Conservation (phyloP, 495 filamentous ascomycete species). For the Daldinia decipiens region DNA sequence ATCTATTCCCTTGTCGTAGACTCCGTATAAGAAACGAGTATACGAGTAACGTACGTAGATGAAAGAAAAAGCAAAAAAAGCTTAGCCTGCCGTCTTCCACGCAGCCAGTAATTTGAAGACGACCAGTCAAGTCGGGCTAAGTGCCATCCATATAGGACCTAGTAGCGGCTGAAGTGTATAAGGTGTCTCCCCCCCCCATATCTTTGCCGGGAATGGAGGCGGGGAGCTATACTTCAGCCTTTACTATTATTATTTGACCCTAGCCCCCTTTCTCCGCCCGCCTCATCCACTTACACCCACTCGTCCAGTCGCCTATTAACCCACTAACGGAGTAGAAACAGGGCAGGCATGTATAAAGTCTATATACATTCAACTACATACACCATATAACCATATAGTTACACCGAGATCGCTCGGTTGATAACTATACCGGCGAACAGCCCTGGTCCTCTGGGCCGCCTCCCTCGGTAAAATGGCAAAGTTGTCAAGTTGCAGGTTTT, state of each 20-base stretch:
- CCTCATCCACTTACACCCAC: background rate
- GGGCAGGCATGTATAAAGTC: background rate
- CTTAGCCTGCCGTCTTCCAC: constrained; percentile 17
- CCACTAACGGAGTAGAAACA: background rate
- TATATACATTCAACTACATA: background rate
- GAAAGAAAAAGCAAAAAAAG: background rate
- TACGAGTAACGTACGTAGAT: background rate
- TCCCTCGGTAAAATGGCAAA: constrained; percentile 36
- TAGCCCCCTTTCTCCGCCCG: constrained; percentile 7
- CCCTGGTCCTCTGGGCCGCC: constrained; percentile 7
- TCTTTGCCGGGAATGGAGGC: constrained; percentile 26
- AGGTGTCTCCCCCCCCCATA: background rate
- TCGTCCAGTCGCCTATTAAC: background rate
- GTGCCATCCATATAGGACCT: background rate
- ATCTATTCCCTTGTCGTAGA: background rate
- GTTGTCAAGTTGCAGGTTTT: background rate
- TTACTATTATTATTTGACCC: constrained; percentile 15
- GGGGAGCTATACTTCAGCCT: constrained; percentile 26
- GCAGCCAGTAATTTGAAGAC: constrained; percentile 7
- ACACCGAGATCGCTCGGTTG: constrained; percentile 35
- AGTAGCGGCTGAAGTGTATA: constrained; percentile 36
- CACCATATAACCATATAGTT: background rate
- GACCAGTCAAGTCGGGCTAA: background rate
- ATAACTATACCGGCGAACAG: constrained; percentile 20
- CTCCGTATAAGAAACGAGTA: background rate